These are phyloP conservation scores for Paecilomyces sp. DNA, from an alignment of 2,329 filamentous ascomycete species.

Conservation along the genomic window DNA sequence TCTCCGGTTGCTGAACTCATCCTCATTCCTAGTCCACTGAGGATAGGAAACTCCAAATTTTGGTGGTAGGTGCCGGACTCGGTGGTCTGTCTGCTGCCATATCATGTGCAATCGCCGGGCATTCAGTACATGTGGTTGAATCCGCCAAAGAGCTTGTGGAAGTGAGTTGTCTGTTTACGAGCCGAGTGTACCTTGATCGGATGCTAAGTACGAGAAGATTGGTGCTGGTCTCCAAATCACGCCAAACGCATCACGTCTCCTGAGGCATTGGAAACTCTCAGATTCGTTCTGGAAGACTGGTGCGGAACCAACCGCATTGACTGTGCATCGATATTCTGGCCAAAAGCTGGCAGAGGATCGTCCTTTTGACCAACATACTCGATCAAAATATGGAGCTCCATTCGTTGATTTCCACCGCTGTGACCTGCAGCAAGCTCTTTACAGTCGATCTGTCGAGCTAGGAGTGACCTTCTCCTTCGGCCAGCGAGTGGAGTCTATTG, in stretches of 20 bases:
- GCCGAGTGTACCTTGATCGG: background rate
- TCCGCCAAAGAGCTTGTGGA: background rate
- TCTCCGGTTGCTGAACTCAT: background rate
- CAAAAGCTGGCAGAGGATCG: conserved; percentile 38
- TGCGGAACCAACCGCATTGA: conserved; percentile 24
- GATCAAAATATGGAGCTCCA: conserved; percentile 48
- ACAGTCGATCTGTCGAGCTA: background rate
- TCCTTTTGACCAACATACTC: conserved; percentile 48
- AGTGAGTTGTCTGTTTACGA: background rate
- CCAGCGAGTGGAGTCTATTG: background rate
- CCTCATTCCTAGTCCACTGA: background rate
- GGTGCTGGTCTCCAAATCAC: background rate
- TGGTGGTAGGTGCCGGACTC: background rate
- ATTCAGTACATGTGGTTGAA: background rate
- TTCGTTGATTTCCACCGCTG: conserved; percentile 54
- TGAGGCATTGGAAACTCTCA: conserved; percentile 8
- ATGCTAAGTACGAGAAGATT: background rate
- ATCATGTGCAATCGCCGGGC: background rate
- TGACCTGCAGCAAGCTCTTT: background rate
- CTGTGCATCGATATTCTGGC: conserved; percentile 27
- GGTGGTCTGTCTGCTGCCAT: background rate
- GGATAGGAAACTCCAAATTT: background rate
- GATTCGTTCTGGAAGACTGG: conserved; percentile 19
- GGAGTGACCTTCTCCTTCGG: conserved; percentile 5
- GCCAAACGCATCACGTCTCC: background rate